Conservation (phyloP, 495 filamentous ascomycete species). For the Lichina pygmaea region DNA sequence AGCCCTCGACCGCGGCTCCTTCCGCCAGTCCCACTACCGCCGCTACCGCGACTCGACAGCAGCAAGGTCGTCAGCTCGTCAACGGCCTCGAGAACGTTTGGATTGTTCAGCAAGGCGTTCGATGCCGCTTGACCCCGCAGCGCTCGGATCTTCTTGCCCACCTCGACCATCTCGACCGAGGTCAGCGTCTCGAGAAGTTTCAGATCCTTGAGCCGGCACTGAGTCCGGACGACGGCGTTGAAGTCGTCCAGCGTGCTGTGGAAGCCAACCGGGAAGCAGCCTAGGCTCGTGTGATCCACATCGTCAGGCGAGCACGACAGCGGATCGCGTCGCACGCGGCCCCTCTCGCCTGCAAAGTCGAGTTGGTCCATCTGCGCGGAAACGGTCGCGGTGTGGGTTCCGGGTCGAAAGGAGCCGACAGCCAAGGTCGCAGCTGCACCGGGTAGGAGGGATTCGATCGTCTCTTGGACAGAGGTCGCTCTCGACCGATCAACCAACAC, state of each 20-base stretch:
- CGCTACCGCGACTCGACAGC: too few relatives aligned
- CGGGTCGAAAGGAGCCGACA: too few relatives aligned
- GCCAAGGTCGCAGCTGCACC: too few relatives aligned
- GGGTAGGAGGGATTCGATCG: too few relatives aligned
- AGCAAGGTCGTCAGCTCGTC: not conserved
- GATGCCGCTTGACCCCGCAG: not conserved
- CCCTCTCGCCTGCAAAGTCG: conserved; percentile 14
- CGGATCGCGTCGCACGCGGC: conserved; percentile 10
- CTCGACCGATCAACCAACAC: too few relatives aligned
- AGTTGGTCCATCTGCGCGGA: conserved; percentile 6
- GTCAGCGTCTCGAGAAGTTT: not conserved
- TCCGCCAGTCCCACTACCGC: not conserved
- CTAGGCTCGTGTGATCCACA: conserved; percentile 18
- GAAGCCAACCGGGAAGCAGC: conserved; percentile 29
- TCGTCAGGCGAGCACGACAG: conserved; percentile 22
- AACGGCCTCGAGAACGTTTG: not conserved
- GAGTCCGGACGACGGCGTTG: not conserved
- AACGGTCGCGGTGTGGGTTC: too few relatives aligned
- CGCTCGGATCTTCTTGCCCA: not conserved
- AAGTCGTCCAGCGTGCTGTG: conserved; percentile 6
- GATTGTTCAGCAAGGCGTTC: not conserved
- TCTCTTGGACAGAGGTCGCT: too few relatives aligned
- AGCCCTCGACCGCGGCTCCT: not conserved
- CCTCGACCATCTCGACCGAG: not conserved
- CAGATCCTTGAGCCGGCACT: not conserved